Percentiles rank a stretch among this genome's conserved stretches.
These are phyloP conservation scores for Tolypocladium inflatum DNA, from an alignment of 2,329 filamentous ascomycete species.

Conservation along the genomic window DNA sequence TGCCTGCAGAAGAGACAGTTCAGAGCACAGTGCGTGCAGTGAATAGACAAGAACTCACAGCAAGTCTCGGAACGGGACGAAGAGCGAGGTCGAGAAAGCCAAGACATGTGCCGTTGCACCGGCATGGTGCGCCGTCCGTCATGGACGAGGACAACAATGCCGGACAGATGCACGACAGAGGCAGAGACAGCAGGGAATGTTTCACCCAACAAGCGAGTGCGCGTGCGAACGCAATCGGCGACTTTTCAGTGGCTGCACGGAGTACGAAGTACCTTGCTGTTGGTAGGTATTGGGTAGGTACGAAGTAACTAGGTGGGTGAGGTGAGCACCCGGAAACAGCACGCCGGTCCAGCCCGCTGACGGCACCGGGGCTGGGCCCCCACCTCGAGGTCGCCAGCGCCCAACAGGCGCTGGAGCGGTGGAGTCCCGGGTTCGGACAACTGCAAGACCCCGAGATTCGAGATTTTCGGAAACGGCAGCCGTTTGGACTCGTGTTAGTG, in stretches of 20 bases:
- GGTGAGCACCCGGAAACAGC: not conserved
- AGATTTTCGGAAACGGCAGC: not conserved
- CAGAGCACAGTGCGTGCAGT: not conserved
- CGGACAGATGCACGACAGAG: too few species aligned
- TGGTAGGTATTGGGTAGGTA: too few species aligned
- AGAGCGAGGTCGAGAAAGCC: not conserved
- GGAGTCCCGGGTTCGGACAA: slow-evolving; percentile 5
- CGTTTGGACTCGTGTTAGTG: not conserved
- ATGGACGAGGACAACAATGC: too few species aligned
- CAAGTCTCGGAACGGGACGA: not conserved
- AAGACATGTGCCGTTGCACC: not conserved
- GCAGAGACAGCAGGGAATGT: not conserved
- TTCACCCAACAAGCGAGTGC: not conserved
- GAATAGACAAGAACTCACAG: not conserved
- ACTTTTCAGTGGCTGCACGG: not conserved
- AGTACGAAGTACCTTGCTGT: too few species aligned
- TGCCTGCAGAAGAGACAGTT: not conserved
- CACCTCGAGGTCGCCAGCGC: not conserved
- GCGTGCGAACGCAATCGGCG: not conserved
- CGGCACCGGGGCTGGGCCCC: not conserved
- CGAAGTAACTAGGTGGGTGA: too few species aligned
- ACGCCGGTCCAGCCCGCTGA: not conserved
- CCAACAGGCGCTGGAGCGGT: not conserved
- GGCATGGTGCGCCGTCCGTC: too few species aligned
- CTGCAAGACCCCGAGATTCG: slow-evolving; percentile 6